Base-by-base conservation (phyloP, 169 alveolate species). In the Eimeria necatrix region DNA sequence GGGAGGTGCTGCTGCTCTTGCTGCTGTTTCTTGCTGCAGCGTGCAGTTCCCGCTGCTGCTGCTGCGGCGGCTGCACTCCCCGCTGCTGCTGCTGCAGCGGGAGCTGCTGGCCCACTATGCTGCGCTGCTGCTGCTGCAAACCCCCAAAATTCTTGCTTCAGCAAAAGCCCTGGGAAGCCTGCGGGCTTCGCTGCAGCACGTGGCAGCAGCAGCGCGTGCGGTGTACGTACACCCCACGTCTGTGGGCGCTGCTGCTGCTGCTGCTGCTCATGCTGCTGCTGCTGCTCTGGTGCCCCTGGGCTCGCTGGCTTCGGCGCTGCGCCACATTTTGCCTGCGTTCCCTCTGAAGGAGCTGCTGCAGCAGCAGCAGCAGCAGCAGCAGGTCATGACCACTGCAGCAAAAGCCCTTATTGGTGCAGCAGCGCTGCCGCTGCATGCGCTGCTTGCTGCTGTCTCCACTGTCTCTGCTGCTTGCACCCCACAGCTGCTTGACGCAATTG, bases 321-420 rank as follows among this genome's bases (percentile, higher is more conserved):
- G 89, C 18, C 89, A 80, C 48, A 5, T 80, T 4, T 46, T 80
- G 46, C 89, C 89, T 14, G 16, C 89, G n/a, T 80, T 80, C 49
- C 89, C 89, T 51, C 49, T 80, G 64, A 64, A 68, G 18, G 89
- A 80, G 89, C 70, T 80, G 89, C 71, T 80, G 89, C 89, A 51
- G 89, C 89, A 80, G 71, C 89, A 80, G 89, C 89, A n/a, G 51
- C 71, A 80, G 53, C 85, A 74, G 89, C 87, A 78, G 64, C 89
- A 80, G 89, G 32, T 80, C 53, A 51, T 80, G 20, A 80, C 46
- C 10, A 80, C 89, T 6, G 89, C 89, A 80, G 89, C 89, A 48
- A 80, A 51, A 46, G 89, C 89, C 5, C 70, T 80, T 8, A 56
- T 80, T 16, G 89, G 89, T 2, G 89, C 89, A n/a, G 89, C 70